These are phyloP conservation scores for Wilcoxina mikolae DNA, from an alignment of 495 filamentous ascomycete species.

Conservation along the genomic window DNA sequence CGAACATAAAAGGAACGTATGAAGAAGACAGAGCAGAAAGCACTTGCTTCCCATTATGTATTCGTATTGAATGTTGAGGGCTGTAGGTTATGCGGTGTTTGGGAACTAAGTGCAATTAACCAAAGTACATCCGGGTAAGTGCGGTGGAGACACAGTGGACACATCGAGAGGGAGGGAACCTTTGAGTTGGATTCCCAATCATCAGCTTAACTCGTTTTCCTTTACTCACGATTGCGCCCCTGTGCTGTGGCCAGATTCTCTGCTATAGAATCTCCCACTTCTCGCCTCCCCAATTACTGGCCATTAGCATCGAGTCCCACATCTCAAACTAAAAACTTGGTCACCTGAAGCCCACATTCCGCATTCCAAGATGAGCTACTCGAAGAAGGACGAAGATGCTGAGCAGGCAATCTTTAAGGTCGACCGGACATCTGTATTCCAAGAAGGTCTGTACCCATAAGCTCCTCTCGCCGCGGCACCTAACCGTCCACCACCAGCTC, in stretches of 20 bases:
- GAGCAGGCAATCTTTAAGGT: conserved; percentile 87
- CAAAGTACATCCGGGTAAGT: background rate
- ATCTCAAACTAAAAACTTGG: background rate
- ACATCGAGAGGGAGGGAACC: background rate
- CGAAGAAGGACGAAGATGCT: conserved; percentile 97
- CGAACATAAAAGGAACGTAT: background rate
- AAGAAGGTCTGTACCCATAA: conserved; percentile 58
- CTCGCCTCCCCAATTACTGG: background rate
- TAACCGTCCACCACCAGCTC: conserved; percentile 47
- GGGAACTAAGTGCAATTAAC: background rate
- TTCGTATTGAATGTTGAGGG: background rate
- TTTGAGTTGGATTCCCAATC: background rate
- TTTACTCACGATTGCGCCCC: background rate
- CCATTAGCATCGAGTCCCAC: background rate
- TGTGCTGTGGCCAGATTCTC: background rate
- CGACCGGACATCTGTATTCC: conserved; percentile 94
- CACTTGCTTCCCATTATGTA: background rate
- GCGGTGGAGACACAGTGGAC: too few species aligned
- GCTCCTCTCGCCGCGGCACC: conserved; percentile 8
- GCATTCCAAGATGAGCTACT: conserved; percentile 58
- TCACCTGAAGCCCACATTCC: background rate
- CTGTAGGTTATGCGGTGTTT: background rate
- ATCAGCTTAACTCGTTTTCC: background rate
- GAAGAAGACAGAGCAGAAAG: background rate
- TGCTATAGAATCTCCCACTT: background rate